These are phyloP conservation scores for Cryptococcus maquisensis DNA, from an alignment of 1,284 basidiomycete genomes.

Conservation along the genomic window DNA sequence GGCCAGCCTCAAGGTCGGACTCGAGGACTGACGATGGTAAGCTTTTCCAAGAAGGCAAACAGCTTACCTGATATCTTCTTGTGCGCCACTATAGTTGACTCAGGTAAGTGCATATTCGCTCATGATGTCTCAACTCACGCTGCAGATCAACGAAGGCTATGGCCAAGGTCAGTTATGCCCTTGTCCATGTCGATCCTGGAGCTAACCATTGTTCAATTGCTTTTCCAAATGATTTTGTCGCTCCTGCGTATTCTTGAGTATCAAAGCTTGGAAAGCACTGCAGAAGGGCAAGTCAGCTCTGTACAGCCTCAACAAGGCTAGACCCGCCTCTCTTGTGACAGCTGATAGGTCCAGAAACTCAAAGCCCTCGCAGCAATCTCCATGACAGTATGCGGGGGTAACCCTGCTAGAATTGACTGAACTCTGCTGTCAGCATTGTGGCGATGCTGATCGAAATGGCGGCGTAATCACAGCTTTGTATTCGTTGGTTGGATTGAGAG, in stretches of 20 bases:
- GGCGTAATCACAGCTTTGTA: conserved; percentile 24
- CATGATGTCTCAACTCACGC: conserved; percentile 4
- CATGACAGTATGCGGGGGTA: conserved; percentile 22
- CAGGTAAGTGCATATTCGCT: neutral
- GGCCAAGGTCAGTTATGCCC: neutral
- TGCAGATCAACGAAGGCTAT: conserved; percentile 17
- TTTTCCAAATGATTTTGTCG: conserved; percentile 14
- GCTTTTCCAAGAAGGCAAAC: neutral
- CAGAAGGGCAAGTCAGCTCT: neutral
- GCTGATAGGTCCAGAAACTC: conserved; percentile 33
- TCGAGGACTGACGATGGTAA: conserved; percentile 8
- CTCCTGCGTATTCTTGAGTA: conserved; percentile 25
- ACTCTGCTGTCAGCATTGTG: neutral
- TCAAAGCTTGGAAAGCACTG: conserved; percentile 25
- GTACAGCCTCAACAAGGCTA: neutral
- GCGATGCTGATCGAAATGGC: neutral
- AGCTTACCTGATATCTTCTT: conserved; percentile 17
- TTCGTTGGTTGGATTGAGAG: conserved; percentile 24
- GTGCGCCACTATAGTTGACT: conserved; percentile 8
- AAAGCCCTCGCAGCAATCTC: conserved; percentile 28
- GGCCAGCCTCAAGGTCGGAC: conserved; percentile 9
- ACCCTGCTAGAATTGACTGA: conserved; percentile 30
- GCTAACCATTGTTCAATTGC: conserved; percentile 18
- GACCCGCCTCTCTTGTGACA: conserved; percentile 27
- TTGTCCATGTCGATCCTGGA: neutral